These are phyloP conservation scores for Vitis rotundifolia DNA, from an alignment of 164 flowering plant species.

Conservation along the genomic window DNA sequence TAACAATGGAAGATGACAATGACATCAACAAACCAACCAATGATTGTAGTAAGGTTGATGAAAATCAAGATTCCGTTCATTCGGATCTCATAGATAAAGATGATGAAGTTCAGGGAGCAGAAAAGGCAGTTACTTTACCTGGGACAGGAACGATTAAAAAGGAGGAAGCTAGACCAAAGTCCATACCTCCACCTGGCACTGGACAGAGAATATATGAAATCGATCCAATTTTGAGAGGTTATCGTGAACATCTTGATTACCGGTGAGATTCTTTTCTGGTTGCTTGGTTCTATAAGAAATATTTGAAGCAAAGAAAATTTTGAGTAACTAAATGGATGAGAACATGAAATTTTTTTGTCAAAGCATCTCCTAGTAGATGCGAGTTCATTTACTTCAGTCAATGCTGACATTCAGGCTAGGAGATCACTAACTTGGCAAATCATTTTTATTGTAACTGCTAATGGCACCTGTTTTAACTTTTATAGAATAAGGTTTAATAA, in stretches of 20 bases:
- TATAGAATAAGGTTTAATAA: no score
- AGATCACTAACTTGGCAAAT: background rate
- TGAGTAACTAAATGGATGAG: no score
- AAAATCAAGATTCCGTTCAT: conserved; percentile 24
- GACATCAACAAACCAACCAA: conserved; percentile 13
- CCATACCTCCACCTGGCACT: conserved; percentile 78
- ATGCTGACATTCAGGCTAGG: background rate
- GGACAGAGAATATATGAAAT: conserved; percentile 85
- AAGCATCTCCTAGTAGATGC: background rate
- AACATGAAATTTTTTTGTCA: background rate
- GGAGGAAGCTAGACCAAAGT: conserved; percentile 28
- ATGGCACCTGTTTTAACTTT: background rate
- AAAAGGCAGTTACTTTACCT: conserved; percentile 18
- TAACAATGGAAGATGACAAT: conserved; percentile 28
- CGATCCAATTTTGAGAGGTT: conserved; percentile 58
- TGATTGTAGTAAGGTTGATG: conserved; percentile 17
- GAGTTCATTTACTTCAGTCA: background rate
- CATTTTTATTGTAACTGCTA: background rate
- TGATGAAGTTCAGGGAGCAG: conserved; percentile 16
- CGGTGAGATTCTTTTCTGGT: conserved; percentile 49
- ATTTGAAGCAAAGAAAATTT: background rate
- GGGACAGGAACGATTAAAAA: conserved; percentile 20
- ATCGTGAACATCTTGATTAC: conserved; percentile 78
- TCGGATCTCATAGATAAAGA: conserved; percentile 18
- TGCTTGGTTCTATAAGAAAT: background rate